Evolutionary conservation across 371 early-diverging fungal genomes (phyloP).

Genomic region (Smittium culicis): DNA sequence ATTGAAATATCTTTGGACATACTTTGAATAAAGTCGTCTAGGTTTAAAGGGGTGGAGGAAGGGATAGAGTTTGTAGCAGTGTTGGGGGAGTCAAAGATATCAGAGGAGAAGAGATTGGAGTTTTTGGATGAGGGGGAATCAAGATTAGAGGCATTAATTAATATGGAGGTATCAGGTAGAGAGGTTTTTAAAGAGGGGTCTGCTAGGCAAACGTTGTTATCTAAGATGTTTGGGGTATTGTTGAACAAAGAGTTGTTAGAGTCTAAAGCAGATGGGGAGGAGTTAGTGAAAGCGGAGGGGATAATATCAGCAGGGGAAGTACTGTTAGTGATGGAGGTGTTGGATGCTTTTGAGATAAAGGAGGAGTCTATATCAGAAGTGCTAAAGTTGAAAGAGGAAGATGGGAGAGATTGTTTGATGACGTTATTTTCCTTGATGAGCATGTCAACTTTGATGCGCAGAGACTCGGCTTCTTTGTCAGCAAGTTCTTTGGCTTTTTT

Average conservation of each 20-base stretch:
- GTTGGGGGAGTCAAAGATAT: not conserved
- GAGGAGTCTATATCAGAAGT: not conserved
- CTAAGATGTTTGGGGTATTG: too few species aligned
- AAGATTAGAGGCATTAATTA: too few species aligned
- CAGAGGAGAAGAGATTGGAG: not conserved
- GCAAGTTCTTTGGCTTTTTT: conserved; percentile 38
- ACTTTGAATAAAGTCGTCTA: too few species aligned
- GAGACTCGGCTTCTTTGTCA: conserved; percentile 32
- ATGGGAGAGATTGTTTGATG: not conserved
- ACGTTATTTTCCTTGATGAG: conserved; percentile 39
- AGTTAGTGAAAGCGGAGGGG: not conserved
- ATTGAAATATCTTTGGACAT: not conserved
- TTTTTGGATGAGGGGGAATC: too few species aligned
- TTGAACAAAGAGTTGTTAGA: not conserved
- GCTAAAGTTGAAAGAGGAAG: not conserved
- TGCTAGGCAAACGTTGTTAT: too few species aligned
- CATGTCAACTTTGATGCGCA: conserved; percentile 35
- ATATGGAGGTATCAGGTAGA: too few species aligned
- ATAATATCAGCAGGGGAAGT: not conserved
- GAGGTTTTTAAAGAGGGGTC: too few species aligned
- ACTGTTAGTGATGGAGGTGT: not conserved
- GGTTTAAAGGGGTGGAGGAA: not conserved
- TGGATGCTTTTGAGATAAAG: not conserved
- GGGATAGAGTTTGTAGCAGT: not conserved
- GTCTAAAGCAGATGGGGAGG: not conserved